Base-by-base conservation (phyloP, 2,329 filamentous ascomycete species). In the Calonectria pauciramosa region DNA sequence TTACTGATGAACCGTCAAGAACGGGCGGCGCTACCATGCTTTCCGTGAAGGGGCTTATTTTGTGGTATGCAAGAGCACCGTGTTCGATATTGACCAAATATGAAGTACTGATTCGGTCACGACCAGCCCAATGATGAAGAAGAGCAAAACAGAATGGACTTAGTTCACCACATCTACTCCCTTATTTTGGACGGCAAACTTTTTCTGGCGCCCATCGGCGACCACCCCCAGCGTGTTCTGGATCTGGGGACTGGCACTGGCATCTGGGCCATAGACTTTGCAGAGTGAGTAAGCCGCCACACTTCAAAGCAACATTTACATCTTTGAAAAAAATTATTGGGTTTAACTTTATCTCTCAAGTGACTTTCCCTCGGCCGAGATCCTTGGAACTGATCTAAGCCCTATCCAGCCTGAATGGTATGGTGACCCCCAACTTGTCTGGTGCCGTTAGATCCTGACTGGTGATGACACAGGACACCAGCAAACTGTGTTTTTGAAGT, bases 401-500 rank as follows among this genome's bases (percentile, higher is more conserved):
- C 86, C 86, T 4, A 87, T 87, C 59, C 86, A 87, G 78, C 85
- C 86, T 1, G 34, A 67, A 36, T 67, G 64, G 64, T 66, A 49
- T 23, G 20, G 30, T 51, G 14, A 11, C 32, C 16, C 30, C 28
- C 2, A 8, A n/a, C 28, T n/a, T 36, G 41, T 47, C 41, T 26
- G 44, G 8, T 28, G 9, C 20, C 14, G 11, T 34, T 16, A 7
- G 14, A 51, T 44, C 13, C 28, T 66, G 18, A 66, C 60, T 18
- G 20, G 10, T 80, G n/a, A 82, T 18, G 41, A 47, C 16, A 47
- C 3, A 85, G 84, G 82, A 86, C 91, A 4, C 91, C 90, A 20
- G 87, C 89, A n/a, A 92, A 92, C 77, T 86, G 91, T 64, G 85
- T 84, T 16, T 92, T 92, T 80, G 82, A 91, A 56, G 86, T 93